Evolutionary conservation across 306 rosid species (phyloP).

Genomic region (Mucuna pruriens): DNA sequence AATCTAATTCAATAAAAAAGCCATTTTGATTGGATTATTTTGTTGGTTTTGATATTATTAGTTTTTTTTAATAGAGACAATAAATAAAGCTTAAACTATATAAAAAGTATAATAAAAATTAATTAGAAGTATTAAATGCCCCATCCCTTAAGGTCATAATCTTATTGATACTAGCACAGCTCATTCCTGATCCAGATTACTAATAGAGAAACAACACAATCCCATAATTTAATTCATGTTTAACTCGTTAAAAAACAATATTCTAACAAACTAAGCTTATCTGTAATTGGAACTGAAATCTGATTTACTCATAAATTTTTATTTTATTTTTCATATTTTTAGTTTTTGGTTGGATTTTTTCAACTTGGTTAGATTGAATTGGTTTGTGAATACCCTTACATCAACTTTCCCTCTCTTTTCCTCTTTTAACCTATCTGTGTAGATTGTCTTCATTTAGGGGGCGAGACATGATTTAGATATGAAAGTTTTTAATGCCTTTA

Average conservation of each 20-base stretch:
- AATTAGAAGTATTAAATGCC: background rate
- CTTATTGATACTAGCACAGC: background rate
- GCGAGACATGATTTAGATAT: conserved; percentile 17
- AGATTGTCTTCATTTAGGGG: too few relatives aligned
- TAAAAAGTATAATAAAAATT: background rate
- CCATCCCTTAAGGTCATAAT: background rate
- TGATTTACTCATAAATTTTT: background rate
- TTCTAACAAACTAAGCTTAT: background rate
- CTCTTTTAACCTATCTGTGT: background rate
- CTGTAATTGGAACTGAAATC: background rate
- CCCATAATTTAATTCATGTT: background rate
- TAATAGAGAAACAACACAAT: background rate
- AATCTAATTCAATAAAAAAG: background rate
- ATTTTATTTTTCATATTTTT: background rate
- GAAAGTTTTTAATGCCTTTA: background rate
- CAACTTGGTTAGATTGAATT: background rate
- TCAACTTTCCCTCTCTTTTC: background rate
- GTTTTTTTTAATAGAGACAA: background rate
- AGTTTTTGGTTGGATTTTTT: background rate
- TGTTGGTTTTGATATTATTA: background rate
- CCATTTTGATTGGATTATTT: background rate
- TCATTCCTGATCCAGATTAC: background rate
- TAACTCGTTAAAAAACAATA: background rate
- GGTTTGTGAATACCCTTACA: background rate
- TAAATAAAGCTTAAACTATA: background rate